These are phyloP conservation scores for Solanum virginianum DNA, from an alignment of 257 asterid species.

Conservation along the genomic window DNA sequence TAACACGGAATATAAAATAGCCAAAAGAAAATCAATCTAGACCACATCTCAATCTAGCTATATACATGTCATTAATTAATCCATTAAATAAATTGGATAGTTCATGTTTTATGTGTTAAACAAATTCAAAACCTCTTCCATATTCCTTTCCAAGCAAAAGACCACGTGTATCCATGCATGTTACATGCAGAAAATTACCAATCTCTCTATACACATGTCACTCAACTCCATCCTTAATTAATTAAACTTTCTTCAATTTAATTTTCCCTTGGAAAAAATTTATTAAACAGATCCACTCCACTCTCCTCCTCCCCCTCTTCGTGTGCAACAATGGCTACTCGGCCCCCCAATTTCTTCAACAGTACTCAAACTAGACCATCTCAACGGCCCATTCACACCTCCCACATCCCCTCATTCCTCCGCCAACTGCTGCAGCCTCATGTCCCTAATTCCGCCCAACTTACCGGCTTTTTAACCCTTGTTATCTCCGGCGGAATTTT, in stretches of 20 bases:
- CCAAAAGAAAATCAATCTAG: too few species aligned
- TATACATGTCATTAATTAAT: too few species aligned
- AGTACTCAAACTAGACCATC: background rate
- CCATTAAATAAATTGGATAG: too few species aligned
- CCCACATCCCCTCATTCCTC: slow-evolving; percentile 18
- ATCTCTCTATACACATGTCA: background rate
- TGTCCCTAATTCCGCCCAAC: slow-evolving; percentile 55
- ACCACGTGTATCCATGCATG: background rate
- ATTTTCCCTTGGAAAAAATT: background rate
- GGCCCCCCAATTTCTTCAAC: background rate
- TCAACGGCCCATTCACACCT: background rate
- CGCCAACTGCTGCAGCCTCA: slow-evolving; percentile 35
- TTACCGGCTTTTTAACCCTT: slow-evolving; percentile 55
- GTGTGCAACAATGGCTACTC: background rate
- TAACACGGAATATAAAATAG: too few species aligned
- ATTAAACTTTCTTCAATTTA: background rate
- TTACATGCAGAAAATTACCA: background rate
- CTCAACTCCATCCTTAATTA: background rate
- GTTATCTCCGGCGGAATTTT: slow-evolving; percentile 63
- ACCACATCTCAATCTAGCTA: too few species aligned
- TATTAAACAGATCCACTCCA: background rate
- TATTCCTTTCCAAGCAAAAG: background rate
- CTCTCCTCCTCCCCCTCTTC: background rate
- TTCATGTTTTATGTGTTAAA: background rate
- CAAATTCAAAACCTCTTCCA: background rate